Evolutionary conservation across 2,329 filamentous ascomycete species (phyloP).

Genomic region (Aspergillus viridinutans): DNA sequence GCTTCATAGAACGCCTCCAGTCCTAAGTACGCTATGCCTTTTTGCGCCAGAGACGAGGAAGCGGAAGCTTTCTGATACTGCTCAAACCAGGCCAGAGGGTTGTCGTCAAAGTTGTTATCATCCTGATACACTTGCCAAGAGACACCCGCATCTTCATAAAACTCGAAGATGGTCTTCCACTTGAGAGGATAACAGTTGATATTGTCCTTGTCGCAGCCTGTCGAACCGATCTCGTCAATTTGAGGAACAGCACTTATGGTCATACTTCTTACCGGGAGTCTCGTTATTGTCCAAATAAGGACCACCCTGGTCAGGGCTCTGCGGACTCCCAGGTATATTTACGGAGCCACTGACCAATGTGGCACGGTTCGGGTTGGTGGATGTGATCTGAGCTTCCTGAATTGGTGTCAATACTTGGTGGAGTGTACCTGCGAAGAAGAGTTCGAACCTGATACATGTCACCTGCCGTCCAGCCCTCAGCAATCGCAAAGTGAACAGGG

Average conservation of each 20-base stretch:
- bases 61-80: constrained; percentile 47
- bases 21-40: constrained; percentile 46
- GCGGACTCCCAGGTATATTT: constrained; percentile 48
- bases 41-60: constrained; percentile 41
- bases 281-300: constrained; percentile 51
- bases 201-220: constrained; percentile 41
- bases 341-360: constrained; percentile 50
- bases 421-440: not conserved
- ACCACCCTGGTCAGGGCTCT: constrained; percentile 41
- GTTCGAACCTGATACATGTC: constrained; percentile 52
- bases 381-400: constrained; percentile 48
- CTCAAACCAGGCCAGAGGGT: constrained; percentile 51
- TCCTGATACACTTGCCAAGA: constrained; percentile 52
- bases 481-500: constrained; percentile 53
- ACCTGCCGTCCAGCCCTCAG: constrained; percentile 51
- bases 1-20: constrained; percentile 49
- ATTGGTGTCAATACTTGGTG: not conserved
- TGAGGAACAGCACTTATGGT: not conserved
- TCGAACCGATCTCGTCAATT: not conserved
- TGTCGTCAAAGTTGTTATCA: constrained; percentile 52
- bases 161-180: constrained; percentile 51
- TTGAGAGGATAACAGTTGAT: constrained; percentile 53
- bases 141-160: constrained; percentile 46
- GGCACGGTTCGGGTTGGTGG: constrained; percentile 53
- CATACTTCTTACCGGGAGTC: constrained; percentile 36